Conservation (phyloP, 2,329 filamentous ascomycete genomes). For the Aspergillus quadrilineatus region DNA sequence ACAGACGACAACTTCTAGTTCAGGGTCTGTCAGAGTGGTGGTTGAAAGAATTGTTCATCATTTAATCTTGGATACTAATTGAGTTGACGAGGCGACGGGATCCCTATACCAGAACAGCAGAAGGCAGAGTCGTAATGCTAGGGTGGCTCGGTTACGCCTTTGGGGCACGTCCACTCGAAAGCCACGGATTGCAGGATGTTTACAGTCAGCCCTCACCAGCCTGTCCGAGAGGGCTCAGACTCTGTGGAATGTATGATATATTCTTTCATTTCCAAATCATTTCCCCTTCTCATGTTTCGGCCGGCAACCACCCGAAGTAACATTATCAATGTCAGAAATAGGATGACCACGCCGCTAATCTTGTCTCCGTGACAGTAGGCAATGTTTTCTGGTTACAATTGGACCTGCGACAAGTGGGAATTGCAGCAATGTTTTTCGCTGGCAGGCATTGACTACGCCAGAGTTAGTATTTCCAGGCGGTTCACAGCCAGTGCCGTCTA, state of each 20-base stretch:
- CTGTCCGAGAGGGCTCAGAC: background rate
- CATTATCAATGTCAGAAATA: background rate
- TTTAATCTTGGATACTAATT: background rate
- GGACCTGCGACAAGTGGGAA: background rate
- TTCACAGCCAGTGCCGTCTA: slow-evolving; percentile 6
- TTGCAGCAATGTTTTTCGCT: background rate
- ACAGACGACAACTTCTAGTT: background rate
- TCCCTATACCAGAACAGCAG: slow-evolving; percentile 14
- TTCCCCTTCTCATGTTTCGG: background rate
- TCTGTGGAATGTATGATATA: slow-evolving; percentile 6
- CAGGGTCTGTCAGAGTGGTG: background rate
- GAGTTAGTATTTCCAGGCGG: slow-evolving; percentile 12
- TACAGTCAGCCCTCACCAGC: background rate
- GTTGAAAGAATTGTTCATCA: background rate
- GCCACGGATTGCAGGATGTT: background rate
- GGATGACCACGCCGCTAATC: background rate
- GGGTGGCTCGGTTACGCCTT: slow-evolving; percentile 14
- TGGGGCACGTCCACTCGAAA: background rate
- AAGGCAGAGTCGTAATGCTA: background rate
- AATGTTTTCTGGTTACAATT: background rate
- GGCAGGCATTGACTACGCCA: background rate
- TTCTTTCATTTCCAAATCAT: background rate
- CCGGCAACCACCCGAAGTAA: slow-evolving; percentile 8
- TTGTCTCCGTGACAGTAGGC: background rate
- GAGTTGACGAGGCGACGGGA: background rate